A percentile compares a stretch with the other conserved stretches of the same genome.
These are phyloP conservation scores for Pleurozium schreberi DNA, from an alignment of 225 moss, liverwort and hornwort genomes.

Conservation along the genomic window DNA sequence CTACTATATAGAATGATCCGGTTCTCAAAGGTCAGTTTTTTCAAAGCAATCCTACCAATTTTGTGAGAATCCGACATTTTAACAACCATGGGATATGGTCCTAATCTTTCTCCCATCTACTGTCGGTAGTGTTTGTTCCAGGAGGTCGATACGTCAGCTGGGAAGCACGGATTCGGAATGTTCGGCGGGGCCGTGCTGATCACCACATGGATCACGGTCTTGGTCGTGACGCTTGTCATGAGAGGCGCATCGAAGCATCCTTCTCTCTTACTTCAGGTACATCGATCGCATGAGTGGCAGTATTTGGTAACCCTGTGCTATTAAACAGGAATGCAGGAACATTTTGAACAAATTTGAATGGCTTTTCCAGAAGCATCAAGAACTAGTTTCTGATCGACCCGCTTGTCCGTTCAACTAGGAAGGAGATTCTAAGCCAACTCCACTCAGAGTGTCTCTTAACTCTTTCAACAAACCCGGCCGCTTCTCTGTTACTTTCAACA, in stretches of 20 bases:
- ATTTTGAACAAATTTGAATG: background rate
- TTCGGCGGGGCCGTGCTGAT: constrained; percentile 17
- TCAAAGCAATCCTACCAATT: background rate
- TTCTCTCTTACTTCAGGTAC: constrained; percentile 15
- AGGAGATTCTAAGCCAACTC: background rate
- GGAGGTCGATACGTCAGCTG: constrained; percentile 12
- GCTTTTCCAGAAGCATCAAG: too few relatives aligned
- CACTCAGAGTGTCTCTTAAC: background rate
- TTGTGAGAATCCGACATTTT: background rate
- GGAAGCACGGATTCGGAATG: constrained; percentile 38
- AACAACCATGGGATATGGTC: background rate
- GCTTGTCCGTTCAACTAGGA: background rate
- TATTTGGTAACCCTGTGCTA: too few relatives aligned
- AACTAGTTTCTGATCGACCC: background rate
- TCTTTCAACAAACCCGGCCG: background rate
- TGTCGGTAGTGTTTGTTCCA: background rate
- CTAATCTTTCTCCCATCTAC: background rate
- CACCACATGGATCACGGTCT: constrained; percentile 20
- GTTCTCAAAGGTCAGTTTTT: background rate
- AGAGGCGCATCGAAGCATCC: constrained; percentile 12
- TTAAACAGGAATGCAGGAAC: background rate
- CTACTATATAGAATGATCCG: background rate
- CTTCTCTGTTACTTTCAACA: background rate
- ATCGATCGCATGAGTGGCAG: background rate
- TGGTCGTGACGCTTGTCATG: constrained; percentile 23